Percentiles rank a stretch among this genome's conserved stretches.
Conservation (phyloP, 371 early-diverging fungal genomes). For the Syncephalastrum racemosum region DNA sequence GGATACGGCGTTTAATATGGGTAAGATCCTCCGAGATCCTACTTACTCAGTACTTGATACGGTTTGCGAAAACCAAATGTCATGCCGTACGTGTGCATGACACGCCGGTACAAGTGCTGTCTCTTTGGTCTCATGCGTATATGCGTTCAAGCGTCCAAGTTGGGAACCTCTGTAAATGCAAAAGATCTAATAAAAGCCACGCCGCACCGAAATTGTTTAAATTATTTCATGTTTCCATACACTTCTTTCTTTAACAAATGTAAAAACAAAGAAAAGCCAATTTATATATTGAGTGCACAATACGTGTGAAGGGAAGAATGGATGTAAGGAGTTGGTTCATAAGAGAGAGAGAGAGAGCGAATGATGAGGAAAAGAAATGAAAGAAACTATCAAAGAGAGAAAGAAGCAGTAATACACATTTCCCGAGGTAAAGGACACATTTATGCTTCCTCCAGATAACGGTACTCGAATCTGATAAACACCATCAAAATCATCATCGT, state of each 20-base stretch:
- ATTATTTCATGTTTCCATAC: too few relatives aligned
- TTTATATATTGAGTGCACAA: too few relatives aligned
- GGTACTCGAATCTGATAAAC: conserved; percentile 77
- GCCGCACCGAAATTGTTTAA: too few relatives aligned
- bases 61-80: conserved; percentile 87
- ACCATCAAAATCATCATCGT: too few relatives aligned
- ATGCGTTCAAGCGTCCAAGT: too few relatives aligned
- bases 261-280: too few relatives aligned
- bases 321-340: too few relatives aligned
- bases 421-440: neutral
- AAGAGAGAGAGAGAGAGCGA: too few relatives aligned
- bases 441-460: conserved; percentile 81
- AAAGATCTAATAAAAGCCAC: too few relatives aligned
- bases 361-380: conserved; percentile 10
- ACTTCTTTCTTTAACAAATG: too few relatives aligned
- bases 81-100: conserved; percentile 74
- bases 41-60: conserved; percentile 81
- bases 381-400: conserved; percentile 9
- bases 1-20: neutral
- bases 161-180: too few relatives aligned
- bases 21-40: neutral
- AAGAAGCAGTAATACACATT: neutral
- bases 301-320: too few relatives aligned
- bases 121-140: conserved; percentile 75
- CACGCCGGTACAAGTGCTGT: conserved; percentile 73